Evolutionary conservation across 108 stramenopile genomes (phyloP), one percentile per base, ranked within the genome.

Genomic region (Skeletonema menzelii): DNA sequence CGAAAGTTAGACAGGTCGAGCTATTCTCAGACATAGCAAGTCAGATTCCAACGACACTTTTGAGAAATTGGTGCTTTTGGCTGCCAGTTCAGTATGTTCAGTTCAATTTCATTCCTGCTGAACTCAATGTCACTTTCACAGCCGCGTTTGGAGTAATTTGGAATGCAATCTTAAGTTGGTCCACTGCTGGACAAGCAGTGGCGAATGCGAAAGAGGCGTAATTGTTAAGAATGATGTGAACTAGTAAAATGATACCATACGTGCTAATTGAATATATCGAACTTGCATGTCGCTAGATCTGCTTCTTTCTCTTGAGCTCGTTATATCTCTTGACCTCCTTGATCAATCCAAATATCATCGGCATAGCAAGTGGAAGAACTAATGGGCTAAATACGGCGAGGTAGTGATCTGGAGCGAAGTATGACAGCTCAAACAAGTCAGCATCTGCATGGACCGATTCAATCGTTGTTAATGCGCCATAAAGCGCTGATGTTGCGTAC

Each of bases 291-390:
- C 11, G 8, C 11, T 37, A 42, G 40, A 15, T 49, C 49, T 53
- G 49, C 30, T 34, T 77, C 42, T 72, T 72, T 15, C 17, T 72
- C 65, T 27, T 59, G 3, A 82, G 72, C 37, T 82, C 40, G 37
- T 37, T 65, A 69, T 83, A 89, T n/a, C 88, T 73, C 49, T 87
- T 87, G 27, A 77, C 46, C 63, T 91, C 91, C 49, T 86, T 77
- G 14, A 87, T 56, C 24, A 84, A 28, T 24, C 83, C 83, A 10
- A 70, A 57, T 8, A 89, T 32, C 56, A 88, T 76, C 19, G 91
- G 88, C 59, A 89, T 26, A n/a, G 88, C n/a, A 14, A 91, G 56
- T 4, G 91, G 91, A 73, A 91, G 83, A 5, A 91, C 59, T n/a
- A 91, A 40, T 14, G 91, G 91, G 11, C 79, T 67, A 53, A 91